A percentile compares a stretch with the other conserved stretches of the same genome.
Evolutionary conservation across 2,329 filamentous ascomycete species (phyloP).

Genomic region (Ophiostoma sp.): DNA sequence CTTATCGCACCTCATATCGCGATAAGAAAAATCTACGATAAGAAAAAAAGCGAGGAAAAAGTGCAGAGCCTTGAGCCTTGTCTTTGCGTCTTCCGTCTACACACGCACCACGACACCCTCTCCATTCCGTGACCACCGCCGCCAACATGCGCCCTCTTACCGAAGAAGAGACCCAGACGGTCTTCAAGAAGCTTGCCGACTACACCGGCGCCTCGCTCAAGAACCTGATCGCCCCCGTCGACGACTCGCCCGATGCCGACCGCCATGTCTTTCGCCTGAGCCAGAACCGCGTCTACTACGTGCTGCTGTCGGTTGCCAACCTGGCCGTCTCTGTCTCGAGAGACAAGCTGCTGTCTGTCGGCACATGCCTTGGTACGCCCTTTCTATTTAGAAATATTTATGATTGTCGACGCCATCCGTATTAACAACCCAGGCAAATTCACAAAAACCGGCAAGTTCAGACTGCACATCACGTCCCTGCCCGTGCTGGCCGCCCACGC

Average conservation of each 20-base stretch:
- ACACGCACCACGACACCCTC: background rate
- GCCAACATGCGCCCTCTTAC: conserved; percentile 29
- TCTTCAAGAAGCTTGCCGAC: conserved; percentile 89
- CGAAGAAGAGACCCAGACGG: conserved; percentile 43
- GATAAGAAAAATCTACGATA: conserved; percentile 21
- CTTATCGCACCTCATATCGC: conserved; percentile 16
- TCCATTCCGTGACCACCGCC: background rate
- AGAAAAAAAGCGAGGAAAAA: conserved; percentile 19
- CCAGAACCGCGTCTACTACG: conserved; percentile 77
- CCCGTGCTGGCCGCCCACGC: conserved; percentile 86
- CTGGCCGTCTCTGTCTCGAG: conserved; percentile 80
- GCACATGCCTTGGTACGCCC: conserved; percentile 66
- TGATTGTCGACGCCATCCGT: too few relatives aligned
- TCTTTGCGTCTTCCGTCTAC: background rate
- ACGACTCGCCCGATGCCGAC: conserved; percentile 62
- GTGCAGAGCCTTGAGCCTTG: background rate
- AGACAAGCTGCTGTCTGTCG: conserved; percentile 77
- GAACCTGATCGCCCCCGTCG: conserved; percentile 70
- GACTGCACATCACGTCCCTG: conserved; percentile 83
- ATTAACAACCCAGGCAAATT: conserved; percentile 63
- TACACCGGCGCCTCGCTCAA: conserved; percentile 86
- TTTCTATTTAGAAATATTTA: too few relatives aligned
- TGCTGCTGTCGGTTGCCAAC: conserved; percentile 83
- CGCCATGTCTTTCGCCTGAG: conserved; percentile 83
- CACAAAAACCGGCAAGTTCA: conserved; percentile 94